Evolutionary conservation across 208 protist genomes (phyloP).

Genomic region (Trypanosoma vivax): DNA sequence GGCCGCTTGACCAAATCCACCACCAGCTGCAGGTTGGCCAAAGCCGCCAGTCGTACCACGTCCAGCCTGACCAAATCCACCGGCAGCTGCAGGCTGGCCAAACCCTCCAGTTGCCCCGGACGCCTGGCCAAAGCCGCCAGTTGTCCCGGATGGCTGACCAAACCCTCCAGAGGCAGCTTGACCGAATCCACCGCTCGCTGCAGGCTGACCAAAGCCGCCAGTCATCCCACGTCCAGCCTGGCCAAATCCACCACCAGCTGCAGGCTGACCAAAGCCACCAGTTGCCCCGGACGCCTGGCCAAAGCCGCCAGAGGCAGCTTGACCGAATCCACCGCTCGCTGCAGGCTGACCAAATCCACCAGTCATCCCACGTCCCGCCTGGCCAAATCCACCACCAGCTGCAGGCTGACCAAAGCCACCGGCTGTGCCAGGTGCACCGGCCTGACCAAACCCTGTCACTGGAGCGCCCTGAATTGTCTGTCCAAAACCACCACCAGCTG

Average conservation of each 20-base stretch:
- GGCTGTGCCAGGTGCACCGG: neutral
- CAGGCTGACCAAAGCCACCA: constrained; percentile 48
- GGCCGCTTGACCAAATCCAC: constrained; percentile 29
- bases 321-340: constrained; percentile 28
- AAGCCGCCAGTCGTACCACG: constrained; percentile 10
- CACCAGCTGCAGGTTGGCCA: constrained; percentile 7
- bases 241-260: constrained; percentile 30
- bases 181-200: too few species aligned
- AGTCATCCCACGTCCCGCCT: constrained; percentile 19
- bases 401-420: constrained; percentile 29
- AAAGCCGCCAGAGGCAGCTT: constrained; percentile 28
- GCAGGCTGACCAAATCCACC: constrained; percentile 21
- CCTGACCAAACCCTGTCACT: constrained; percentile 14
- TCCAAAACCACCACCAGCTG: constrained; percentile 23
- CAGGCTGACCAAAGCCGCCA: too few species aligned
- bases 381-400: constrained; percentile 25
- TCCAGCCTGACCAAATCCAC: constrained; percentile 24
- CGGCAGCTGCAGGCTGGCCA: constrained; percentile 15
- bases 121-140: constrained; percentile 10
- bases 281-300: constrained; percentile 26
- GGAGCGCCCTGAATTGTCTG: constrained; percentile 1
- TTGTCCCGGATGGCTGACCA: constrained; percentile 14
- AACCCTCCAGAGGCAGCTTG: constrained; percentile 28
- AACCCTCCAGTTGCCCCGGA: constrained; percentile 1
- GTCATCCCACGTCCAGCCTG: constrained; percentile 19